A percentile compares a stretch with the other conserved stretches of the same genome.
Conservation (phyloP, 345 rosid genomes). For the Linum tenue region DNA sequence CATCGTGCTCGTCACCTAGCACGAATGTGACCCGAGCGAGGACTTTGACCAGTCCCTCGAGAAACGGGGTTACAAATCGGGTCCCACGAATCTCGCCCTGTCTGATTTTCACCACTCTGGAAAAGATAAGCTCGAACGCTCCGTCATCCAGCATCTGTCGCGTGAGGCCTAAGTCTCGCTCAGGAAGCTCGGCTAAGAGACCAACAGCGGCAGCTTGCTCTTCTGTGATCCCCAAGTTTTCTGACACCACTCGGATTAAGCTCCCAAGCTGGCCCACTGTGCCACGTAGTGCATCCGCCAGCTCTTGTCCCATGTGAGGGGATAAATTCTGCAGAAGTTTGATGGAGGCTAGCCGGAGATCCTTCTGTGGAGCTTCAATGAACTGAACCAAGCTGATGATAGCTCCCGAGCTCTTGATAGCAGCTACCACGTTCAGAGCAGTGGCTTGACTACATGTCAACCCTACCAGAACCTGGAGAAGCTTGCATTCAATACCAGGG, state of each 20-base stretch:
- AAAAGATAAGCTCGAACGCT: constrained; percentile 53
- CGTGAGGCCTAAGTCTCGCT: constrained; percentile 77
- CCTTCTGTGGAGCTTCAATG: constrained; percentile 70
- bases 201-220: constrained; percentile 92
- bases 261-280: constrained; percentile 75
- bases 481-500: constrained; percentile 88
- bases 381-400: constrained; percentile 91
- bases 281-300: constrained; percentile 72
- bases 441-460: constrained; percentile 59
- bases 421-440: constrained; percentile 62
- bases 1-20: constrained; percentile 53
- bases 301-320: constrained; percentile 74
- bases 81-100: constrained; percentile 63
- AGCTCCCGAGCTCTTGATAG: constrained; percentile 90
- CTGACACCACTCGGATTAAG: constrained; percentile 56
- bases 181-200: constrained; percentile 89
- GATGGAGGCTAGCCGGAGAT: constrained; percentile 72
- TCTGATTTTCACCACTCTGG: constrained; percentile 46
- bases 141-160: constrained; percentile 73
- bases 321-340: constrained; percentile 80
- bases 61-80: constrained; percentile 66
- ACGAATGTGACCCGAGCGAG: constrained; percentile 74
- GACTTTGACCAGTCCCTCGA: constrained; percentile 71
- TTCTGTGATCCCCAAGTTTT: constrained; percentile 60
- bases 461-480: constrained; percentile 92